phyloP scores from a whole-genome alignment of 2,329 filamentous ascomycete species.

The Exserohilum rostratum region DNA sequence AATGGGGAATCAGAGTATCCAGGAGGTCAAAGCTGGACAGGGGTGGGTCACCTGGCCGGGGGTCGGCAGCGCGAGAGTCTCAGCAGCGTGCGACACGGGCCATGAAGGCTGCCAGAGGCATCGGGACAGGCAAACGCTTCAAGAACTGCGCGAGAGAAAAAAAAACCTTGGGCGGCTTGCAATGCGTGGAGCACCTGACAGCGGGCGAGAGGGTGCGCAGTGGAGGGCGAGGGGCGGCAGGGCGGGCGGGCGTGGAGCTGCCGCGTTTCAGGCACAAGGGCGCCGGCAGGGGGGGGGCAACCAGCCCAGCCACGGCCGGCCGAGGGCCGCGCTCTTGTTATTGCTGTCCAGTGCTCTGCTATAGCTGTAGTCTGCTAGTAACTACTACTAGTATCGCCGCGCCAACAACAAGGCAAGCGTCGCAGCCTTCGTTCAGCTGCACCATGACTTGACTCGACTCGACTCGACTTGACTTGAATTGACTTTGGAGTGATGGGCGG shows the following conservation, averaged over 20 bases:
- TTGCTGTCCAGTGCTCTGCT: too few relatives aligned
- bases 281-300: conserved; percentile 1
- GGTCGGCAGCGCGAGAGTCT: conserved; percentile 11
- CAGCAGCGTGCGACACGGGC: conserved; percentile 14
- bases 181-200: conserved; percentile 14
- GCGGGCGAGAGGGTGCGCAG: conserved; percentile 1
- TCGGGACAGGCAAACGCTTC: conserved; percentile 10
- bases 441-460: too few relatives aligned
- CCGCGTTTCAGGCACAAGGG: conserved; percentile 18
- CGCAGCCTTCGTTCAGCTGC: too few relatives aligned
- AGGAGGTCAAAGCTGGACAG: conserved; percentile 15
- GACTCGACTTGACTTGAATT: too few relatives aligned
- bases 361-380: too few relatives aligned
- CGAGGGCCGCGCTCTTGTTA: too few relatives aligned
- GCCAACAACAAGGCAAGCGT: too few relatives aligned
- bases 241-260: conserved; percentile 5
- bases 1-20: conserved; percentile 4
- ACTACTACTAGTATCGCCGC: too few relatives aligned
- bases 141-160: not conserved
- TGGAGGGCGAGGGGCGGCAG: conserved; percentile 6
- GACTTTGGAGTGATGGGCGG: too few relatives aligned
- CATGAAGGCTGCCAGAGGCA: conserved; percentile 18
- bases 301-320: too few relatives aligned
- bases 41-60: conserved; percentile 7
- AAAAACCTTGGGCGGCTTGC: not conserved